Evolutionary conservation across 2,329 filamentous ascomycete species (phyloP).

Genomic region (Penicillium vulpinum): DNA sequence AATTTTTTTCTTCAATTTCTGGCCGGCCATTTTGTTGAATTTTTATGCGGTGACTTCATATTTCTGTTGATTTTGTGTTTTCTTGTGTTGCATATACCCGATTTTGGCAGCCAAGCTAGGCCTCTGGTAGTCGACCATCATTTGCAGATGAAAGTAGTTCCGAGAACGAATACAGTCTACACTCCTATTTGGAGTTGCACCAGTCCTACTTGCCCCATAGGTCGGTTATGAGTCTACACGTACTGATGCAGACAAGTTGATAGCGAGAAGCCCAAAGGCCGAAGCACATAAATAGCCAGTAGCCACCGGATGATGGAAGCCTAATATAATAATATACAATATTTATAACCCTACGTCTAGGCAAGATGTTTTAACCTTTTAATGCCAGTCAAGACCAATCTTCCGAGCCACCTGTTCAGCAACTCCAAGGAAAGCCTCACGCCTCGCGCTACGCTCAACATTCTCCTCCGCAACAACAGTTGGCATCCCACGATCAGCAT

Average conservation of each 20-base stretch:
- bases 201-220: not conserved
- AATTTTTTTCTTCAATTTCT: not conserved
- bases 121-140: not conserved
- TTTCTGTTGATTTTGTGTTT: not conserved
- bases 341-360: not conserved
- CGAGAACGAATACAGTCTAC: not conserved
- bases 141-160: not conserved
- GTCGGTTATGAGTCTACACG: not conserved
- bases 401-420: conserved; percentile 56
- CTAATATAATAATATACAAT: conserved; percentile 2
- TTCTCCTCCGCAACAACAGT: conserved; percentile 83
- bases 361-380: not conserved
- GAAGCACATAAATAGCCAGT: not conserved
- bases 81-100: conserved; percentile 2
- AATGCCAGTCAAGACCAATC: conserved; percentile 46
- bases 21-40: not conserved
- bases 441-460: conserved; percentile 61
- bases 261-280: not conserved
- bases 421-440: conserved; percentile 70
- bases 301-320: not conserved
- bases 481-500: conserved; percentile 82
- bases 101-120: not conserved
- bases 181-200: not conserved
- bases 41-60: not conserved
- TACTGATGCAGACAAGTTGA: not conserved